These are phyloP conservation scores for Castanospermum australe DNA, from an alignment of 306 rosid genomes.

Conservation along the genomic window DNA sequence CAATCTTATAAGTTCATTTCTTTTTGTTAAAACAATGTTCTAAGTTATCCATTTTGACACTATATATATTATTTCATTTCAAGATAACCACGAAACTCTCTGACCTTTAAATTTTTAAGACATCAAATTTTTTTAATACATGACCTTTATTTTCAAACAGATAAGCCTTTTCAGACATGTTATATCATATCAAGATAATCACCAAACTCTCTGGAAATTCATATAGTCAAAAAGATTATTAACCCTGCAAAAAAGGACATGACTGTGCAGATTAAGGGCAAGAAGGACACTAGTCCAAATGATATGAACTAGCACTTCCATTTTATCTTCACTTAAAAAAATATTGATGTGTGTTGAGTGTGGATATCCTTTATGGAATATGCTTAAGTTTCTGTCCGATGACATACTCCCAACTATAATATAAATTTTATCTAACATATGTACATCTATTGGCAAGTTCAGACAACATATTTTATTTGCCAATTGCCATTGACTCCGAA, in stretches of 20 bases:
- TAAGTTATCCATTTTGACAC: not conserved
- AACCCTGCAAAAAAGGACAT: not conserved
- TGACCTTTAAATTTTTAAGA: not conserved
- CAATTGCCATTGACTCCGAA: not conserved
- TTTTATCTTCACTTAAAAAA: not conserved
- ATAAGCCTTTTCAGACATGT: not conserved
- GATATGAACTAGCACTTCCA: not conserved
- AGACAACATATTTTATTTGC: not conserved
- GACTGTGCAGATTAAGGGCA: not conserved
- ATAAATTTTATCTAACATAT: not conserved
- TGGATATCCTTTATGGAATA: not conserved
- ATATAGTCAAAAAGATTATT: not conserved
- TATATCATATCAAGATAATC: not conserved
- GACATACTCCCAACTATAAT: not conserved
- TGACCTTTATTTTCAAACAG: not conserved
- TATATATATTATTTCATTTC: no score
- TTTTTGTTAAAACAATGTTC: no score
- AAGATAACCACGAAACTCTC: no score
- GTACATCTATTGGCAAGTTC: not conserved
- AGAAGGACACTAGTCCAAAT: not conserved
- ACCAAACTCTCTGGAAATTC: not conserved
- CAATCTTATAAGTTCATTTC: not conserved
- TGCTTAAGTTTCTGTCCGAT: not conserved
- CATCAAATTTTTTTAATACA: not conserved
- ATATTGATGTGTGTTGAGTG: not conserved